These are phyloP conservation scores for Candida patagonica DNA, from an alignment of 805 yeast species.

Conservation along the genomic window DNA sequence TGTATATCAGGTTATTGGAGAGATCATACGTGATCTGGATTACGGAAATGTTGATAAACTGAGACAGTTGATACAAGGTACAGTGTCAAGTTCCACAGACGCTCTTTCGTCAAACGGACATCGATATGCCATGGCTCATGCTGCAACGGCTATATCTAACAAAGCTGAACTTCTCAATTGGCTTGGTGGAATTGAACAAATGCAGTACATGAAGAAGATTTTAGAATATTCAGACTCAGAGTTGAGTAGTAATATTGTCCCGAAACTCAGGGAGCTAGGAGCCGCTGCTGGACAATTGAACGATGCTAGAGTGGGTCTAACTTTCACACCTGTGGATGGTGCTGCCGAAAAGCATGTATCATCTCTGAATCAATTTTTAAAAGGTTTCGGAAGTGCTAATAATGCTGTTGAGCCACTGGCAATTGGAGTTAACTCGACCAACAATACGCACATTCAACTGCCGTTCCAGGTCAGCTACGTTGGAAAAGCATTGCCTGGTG, in stretches of 20 bases:
- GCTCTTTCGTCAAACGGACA: conserved; percentile 84
- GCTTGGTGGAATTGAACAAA: conserved; percentile 68
- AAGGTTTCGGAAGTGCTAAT: conserved; percentile 2
- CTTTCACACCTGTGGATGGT: conserved; percentile 33
- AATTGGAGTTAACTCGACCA: conserved; percentile 2
- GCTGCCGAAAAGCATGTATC: conserved; percentile 42
- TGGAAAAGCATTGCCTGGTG: conserved; percentile 57
- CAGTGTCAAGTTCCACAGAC: conserved; percentile 70
- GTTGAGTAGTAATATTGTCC: conserved; percentile 46
- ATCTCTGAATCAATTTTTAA: conserved; percentile 20
- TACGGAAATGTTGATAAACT: conserved; percentile 60
- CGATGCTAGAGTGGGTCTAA: conserved; percentile 19
- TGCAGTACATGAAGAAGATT: conserved; percentile 56
- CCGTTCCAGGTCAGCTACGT: conserved; percentile 89
- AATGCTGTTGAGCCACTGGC: neutral
- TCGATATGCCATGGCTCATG: conserved; percentile 60
- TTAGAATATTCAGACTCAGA: conserved; percentile 43
- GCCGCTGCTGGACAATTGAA: conserved; percentile 11
- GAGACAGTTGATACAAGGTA: conserved; percentile 57
- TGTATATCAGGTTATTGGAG: conserved; percentile 57
- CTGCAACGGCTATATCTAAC: conserved; percentile 58
- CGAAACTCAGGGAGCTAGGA: conserved; percentile 39
- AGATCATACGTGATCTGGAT: conserved; percentile 60
- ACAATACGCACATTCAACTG: conserved; percentile 47
- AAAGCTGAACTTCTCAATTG: conserved; percentile 53